Base-by-base conservation (phyloP, 1,284 basidiomycete genomes). In the Erythrobasidium hasegawianum region DNA sequence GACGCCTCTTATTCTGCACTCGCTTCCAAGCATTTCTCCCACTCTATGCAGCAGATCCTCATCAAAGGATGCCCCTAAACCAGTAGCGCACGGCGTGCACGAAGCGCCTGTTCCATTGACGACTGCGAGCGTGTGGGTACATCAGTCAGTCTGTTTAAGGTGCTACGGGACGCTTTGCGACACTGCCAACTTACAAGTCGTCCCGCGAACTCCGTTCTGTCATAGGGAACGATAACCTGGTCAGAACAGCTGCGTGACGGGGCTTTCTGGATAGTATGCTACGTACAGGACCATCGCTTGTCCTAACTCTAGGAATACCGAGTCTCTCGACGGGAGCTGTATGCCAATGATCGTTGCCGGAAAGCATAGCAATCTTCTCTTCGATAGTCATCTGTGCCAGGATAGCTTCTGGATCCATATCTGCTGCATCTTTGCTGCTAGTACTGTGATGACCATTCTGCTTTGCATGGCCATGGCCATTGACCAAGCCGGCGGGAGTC, bases 81-180 rank as follows among this genome's bases (percentile, higher is more conserved):
- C 73, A n/a, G 72, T 72, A 11, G 64, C 70, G 59, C 72, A 71
- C 3, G 72, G 73, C 38, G 73, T 67, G 53, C 72, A 72, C 53
- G 69, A 70, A 38, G 72, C 68, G 13, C 70, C 70, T n/a, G 68
- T 70, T 27, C 67, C 67, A 26, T 18, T 22, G 3, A 20, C 57
- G 26, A 49, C 27, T n/a, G 41, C n/a, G n/a, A n/a, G n/a, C n/a
- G n/a, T n/a, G n/a, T n/a, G n/a, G n/a, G n/a, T n/a, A n/a, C n/a
- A n/a, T n/a, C n/a, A n/a, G n/a, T n/a, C n/a, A n/a, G n/a, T n/a
- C n/a, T n/a, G n/a, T n/a, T n/a, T n/a, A n/a, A n/a, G n/a, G n/a
- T n/a, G n/a, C n/a, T n/a, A n/a, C n/a, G n/a, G n/a, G n/a, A n/a
- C n/a, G n/a, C 43, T 47, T n/a, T n/a, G 43, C 16, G 22, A 47